phyloP scores from a whole-genome alignment of 768 basidiomycete genomes.

The Tricholoma bakamatsutake region DNA sequence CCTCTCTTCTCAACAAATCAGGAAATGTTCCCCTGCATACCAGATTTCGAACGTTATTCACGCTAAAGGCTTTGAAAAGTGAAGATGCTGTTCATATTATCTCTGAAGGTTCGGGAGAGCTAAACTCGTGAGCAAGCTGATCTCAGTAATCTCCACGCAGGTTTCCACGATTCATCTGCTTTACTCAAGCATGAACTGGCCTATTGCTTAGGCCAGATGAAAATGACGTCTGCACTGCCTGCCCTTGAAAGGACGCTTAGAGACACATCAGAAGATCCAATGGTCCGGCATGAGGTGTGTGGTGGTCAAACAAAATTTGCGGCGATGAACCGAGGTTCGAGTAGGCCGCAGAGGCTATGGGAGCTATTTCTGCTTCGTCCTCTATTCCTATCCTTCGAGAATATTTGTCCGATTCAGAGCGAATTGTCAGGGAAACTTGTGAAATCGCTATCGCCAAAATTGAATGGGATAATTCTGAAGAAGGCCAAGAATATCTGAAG shows the following conservation, averaged over 20 bases:
- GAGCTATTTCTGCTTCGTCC: constrained; percentile 70
- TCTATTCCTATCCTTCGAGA: constrained; percentile 67
- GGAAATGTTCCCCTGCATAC: constrained; percentile 75
- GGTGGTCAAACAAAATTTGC: constrained; percentile 3
- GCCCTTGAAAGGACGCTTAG: constrained; percentile 72
- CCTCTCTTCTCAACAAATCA: constrained; percentile 69
- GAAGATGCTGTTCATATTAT: constrained; percentile 83
- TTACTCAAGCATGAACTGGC: constrained; percentile 96
- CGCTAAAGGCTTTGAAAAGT: constrained; percentile 76
- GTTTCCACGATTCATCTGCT: constrained; percentile 81
- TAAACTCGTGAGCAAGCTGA: constrained; percentile 6
- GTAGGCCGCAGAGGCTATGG: constrained; percentile 97
- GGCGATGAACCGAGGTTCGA: constrained; percentile 9
- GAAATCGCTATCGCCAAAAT: constrained; percentile 97
- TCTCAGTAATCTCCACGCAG: constrained; percentile 32
- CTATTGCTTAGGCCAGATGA: constrained; percentile 94
- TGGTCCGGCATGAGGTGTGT: constrained; percentile 94
- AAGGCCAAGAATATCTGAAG: constrained; percentile 46
- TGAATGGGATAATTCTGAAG: constrained; percentile 81
- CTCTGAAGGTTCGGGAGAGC: constrained; percentile 55
- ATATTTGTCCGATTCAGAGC: constrained; percentile 66
- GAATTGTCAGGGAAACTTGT: constrained; percentile 88
- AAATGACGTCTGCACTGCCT: constrained; percentile 65
- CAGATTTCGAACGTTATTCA: constrained; percentile 88
- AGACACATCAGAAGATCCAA: constrained; percentile 72